Evolutionary conservation across 441 rosid species (phyloP), one percentile per base, ranked within the genome.

Genomic region (Omphalea diandra): DNA sequence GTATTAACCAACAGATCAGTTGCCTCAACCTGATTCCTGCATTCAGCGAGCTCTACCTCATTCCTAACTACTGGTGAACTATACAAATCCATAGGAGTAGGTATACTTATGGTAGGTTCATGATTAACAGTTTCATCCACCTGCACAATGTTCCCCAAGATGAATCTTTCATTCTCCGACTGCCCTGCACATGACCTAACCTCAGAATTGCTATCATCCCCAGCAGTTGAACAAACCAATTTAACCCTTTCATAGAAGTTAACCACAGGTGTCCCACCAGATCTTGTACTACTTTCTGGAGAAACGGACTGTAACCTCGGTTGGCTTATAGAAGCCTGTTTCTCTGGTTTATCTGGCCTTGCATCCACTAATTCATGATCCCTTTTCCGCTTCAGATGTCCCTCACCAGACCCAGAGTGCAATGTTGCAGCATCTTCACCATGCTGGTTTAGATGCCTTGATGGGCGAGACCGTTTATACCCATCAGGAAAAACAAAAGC

Each of bases 401-500:
- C 80, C 73, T 84, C 91, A 43, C 69, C 83, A 73, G 92, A 81
- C 38, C 82, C 86, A 52, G 84, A 60, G 54, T 18, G 46, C 24
- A 77, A 75, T 59, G 73, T 68, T 70, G 78, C 71, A 67, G 64
- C 72, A 86, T 80, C 87, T 60, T 87, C 96, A 79, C 74, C 64
- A 58, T 81, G 87, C 50, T 76, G 88, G 76, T 59, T 83, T 17
- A 73, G 77, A 66, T 85, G 80, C 83, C 86, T 88, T 29, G 87
- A 79, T 64, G 81, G 81, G 52, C 91, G 88, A 76, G 83, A 77
- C 58, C 87, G 81, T 75, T 71, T 86, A 77, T 84, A 78, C 58
- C 94, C 95, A 59, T 83, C 92, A 32, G 97, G 97, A 26, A 82
- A 85, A 49, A 87, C 83, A 83, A 79, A 87, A 5, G 80, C 60